Evolutionary conservation across 148 eudicot species (phyloP).

Genomic region (Persicaria tinctoria): DNA sequence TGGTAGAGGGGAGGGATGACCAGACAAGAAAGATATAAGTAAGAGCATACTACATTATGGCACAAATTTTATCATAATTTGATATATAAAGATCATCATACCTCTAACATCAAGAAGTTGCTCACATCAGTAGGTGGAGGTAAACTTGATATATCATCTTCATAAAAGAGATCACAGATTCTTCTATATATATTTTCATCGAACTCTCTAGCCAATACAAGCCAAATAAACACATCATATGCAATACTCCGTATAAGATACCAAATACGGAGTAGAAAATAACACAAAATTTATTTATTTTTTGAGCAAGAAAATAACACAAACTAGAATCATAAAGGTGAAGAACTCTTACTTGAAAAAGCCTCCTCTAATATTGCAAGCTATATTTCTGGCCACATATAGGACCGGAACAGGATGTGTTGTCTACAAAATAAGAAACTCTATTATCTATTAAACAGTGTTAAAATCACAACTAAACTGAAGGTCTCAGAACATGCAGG

Average conservation of each 20-base stretch:
- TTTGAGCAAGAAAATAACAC: background rate
- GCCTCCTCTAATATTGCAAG: constrained; percentile 97
- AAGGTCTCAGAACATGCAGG: background rate
- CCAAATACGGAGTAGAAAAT: no score
- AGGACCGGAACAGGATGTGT: constrained; percentile 88
- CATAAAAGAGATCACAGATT: constrained; percentile 61
- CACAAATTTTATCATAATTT: background rate
- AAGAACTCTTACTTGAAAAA: constrained; percentile 62
- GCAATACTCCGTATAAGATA: no score
- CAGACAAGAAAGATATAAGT: background rate
- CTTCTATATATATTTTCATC: constrained; percentile 60
- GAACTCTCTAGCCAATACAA: constrained; percentile 51
- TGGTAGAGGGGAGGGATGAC: no score
- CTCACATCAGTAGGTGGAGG: constrained; percentile 83
- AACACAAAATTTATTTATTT: no score
- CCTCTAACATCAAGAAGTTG: constrained; percentile 91
- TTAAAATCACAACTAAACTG: constrained; percentile 4
- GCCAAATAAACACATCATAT: constrained; percentile 12
- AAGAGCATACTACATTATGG: background rate
- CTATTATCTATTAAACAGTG: background rate
- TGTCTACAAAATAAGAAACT: constrained; percentile 28
- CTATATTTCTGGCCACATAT: constrained; percentile 95
- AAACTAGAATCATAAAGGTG: background rate
- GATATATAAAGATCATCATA: constrained; percentile 15
- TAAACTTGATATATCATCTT: constrained; percentile 67